Conservation (phyloP, 768 basidiomycete species). For the Rubroboletus satanas region DNA sequence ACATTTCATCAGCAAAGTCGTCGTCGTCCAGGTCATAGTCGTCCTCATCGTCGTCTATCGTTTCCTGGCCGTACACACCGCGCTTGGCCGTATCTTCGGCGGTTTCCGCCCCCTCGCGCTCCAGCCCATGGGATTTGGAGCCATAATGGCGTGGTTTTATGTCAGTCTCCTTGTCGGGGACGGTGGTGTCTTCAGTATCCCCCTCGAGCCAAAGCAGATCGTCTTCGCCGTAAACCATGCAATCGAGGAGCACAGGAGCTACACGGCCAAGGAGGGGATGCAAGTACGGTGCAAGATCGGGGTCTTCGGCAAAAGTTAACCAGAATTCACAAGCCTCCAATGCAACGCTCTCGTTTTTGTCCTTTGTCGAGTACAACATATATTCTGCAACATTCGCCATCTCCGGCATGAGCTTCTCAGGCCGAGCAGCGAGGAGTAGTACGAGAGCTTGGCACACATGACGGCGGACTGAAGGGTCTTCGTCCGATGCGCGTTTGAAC, state of each 20-base stretch:
- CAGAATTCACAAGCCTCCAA: constrained; percentile 99
- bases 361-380: constrained; percentile 97
- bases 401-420: constrained; percentile 96
- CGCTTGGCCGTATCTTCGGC: constrained; percentile 37
- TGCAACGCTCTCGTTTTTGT: constrained; percentile 94
- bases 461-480: constrained; percentile 88
- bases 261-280: constrained; percentile 88
- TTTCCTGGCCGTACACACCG: constrained; percentile 78
- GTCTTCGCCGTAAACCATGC: constrained; percentile 96
- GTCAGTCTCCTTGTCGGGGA: constrained; percentile 92
- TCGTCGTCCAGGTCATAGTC: constrained; percentile 86
- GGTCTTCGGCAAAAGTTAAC: constrained; percentile 97
- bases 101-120: constrained; percentile 54
- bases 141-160: constrained; percentile 96
- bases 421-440: constrained; percentile 84
- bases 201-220: constrained; percentile 94
- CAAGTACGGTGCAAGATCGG: constrained; percentile 77
- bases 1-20: constrained; percentile 88
- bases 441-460: constrained; percentile 96
- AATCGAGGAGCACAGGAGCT: constrained; percentile 91
- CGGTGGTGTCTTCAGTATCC: constrained; percentile 82
- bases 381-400: constrained; percentile 95
- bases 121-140: constrained; percentile 77
- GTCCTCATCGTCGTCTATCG: constrained; percentile 80
- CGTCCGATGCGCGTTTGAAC: constrained; percentile 93